Base-by-base conservation (phyloP, 2,329 filamentous ascomycete genomes). In the Diaporthe capsici region DNA sequence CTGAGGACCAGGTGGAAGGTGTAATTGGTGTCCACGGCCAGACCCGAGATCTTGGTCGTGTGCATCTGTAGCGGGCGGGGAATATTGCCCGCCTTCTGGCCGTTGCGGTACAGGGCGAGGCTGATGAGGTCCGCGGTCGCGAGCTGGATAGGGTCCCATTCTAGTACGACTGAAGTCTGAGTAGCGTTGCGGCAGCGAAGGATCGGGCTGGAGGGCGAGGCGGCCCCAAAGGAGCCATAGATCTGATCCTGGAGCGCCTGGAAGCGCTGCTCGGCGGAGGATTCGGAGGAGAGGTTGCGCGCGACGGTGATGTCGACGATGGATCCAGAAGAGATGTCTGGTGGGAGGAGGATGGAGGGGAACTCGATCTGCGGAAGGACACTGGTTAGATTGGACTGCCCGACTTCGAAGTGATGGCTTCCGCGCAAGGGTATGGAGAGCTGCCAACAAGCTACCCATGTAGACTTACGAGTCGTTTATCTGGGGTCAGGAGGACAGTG, bases 241-340 rank as follows among this genome's bases (percentile, higher is more conserved):
- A 99, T 98, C 80, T 93, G 92, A 81, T 94, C 92, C 87, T 99
- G 97, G n/a, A 99, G 93, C 44, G 91, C 86, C 78, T 93, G 89
- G 88, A 99, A 99, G 77, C 92, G 90, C 75, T 92, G 89, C 80
- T 95, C 92, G 77, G 95, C 91, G 79, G 92, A 89, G 73, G 90
- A 84, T 86, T 99, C 97, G 76, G 96, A 95, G 72, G 88, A 86
- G 80, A 91, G 89, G 86, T 99, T 99, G 84, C 96, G 95, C 76
- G 93, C 90, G 79, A 99, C 97, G 77, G 95, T 95, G 85, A 99
- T 98, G 85, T 99, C 97, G 84, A 99, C 97, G 81, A 99, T 98
- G 84, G 94, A 97, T 80, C 97, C 97, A 22, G 95, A 98, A 77
- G 95, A 93, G 85, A 99, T 99, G 84, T 98, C 96, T 77, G 94